phyloP scores from a whole-genome alignment of 306 rosid genomes.

The Malus sieversii region DNA sequence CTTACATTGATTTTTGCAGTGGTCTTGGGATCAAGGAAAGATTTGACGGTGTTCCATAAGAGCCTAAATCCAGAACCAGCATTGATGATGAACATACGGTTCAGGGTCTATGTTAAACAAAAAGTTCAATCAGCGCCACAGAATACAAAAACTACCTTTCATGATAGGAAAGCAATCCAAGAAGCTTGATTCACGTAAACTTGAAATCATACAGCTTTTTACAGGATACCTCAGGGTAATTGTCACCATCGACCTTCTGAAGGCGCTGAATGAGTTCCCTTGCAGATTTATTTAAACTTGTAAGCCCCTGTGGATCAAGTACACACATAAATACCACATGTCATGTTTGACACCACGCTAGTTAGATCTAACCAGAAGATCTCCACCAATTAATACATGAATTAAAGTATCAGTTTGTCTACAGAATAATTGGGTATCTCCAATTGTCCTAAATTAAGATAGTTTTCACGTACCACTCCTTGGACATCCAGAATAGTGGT shows the following conservation, averaged over 20 bases:
- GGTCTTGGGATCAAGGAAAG: slow-evolving; percentile 93
- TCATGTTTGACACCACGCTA: neutral
- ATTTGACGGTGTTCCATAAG: slow-evolving; percentile 80
- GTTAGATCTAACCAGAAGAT: neutral
- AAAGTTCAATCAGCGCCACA: slow-evolving; percentile 7
- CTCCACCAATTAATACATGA: neutral
- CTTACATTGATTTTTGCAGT: slow-evolving; percentile 76
- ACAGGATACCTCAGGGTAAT: slow-evolving; percentile 82
- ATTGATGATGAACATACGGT: slow-evolving; percentile 96
- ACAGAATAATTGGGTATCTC: neutral
- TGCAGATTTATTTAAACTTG: slow-evolving; percentile 74
- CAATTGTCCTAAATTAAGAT: neutral
- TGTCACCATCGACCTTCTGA: slow-evolving; percentile 95
- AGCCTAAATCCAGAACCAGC: slow-evolving; percentile 97
- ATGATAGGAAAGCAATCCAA: neutral
- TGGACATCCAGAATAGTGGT: slow-evolving; percentile 93
- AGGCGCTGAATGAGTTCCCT: slow-evolving; percentile 77
- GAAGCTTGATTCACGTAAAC: neutral
- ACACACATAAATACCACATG: neutral
- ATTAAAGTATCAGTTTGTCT: neutral
- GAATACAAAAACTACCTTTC: neutral
- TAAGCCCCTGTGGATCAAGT: slow-evolving; percentile 45
- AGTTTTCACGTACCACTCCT: slow-evolving; percentile 67
- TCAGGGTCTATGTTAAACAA: slow-evolving; percentile 43
- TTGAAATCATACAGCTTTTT: neutral